These are phyloP conservation scores for Plasmodium billcollinsi DNA, from an alignment of 169 alveolate genomes.

Conservation along the genomic window DNA sequence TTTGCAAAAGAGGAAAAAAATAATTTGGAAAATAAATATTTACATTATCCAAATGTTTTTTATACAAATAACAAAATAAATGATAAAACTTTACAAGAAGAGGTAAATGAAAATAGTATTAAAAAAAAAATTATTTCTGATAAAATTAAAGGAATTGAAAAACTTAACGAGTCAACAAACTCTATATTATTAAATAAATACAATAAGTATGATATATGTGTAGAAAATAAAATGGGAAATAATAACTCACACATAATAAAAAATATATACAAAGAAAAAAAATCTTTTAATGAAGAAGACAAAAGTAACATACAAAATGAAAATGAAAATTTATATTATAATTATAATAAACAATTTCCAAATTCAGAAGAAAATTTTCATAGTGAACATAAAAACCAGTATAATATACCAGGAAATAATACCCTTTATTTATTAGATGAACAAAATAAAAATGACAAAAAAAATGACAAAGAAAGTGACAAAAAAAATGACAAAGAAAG, in stretches of 20 bases:
- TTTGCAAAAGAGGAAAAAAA: too few species aligned
- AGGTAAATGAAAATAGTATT: too few species aligned
- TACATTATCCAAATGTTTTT: too few species aligned
- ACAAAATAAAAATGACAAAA: not conserved
- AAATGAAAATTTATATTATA: not conserved
- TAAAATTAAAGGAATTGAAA: not conserved
- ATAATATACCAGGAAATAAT: too few species aligned
- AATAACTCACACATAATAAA: not conserved
- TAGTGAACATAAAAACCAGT: too few species aligned
- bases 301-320: not conserved
- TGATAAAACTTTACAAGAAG: too few species aligned
- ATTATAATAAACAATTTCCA: too few species aligned
- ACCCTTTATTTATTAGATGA: too few species aligned
- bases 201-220: constrained; percentile 14
- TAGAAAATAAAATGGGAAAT: not conserved
- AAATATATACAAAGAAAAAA: constrained; percentile 12
- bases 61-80: too few species aligned
- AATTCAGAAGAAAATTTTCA: too few species aligned
- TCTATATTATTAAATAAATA: constrained; percentile 13
- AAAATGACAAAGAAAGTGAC: not conserved
- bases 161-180: not conserved
- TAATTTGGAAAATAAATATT: too few species aligned
- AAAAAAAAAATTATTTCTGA: not conserved
- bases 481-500: not conserved
- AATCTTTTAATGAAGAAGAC: constrained; percentile 4